Conservation (phyloP, 306 rosid genomes). For the Prunus salicina region DNA sequence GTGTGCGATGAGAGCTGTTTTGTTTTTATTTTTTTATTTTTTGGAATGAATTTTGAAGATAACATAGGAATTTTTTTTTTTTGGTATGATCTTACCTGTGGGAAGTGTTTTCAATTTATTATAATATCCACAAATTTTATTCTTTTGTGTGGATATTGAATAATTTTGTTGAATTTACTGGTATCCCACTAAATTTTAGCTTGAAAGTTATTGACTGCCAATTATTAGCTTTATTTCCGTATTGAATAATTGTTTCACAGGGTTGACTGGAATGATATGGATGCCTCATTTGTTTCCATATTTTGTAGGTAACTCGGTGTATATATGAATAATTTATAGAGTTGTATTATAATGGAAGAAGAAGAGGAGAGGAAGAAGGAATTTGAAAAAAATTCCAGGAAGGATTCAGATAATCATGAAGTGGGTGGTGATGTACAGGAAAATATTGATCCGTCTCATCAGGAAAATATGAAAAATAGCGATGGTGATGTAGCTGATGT, state of each 20-base stretch:
- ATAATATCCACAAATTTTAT: neutral
- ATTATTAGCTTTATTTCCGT: neutral
- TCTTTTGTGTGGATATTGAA: neutral
- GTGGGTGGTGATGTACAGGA: constrained; percentile 35
- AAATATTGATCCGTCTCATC: constrained; percentile 26
- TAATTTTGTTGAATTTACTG: neutral
- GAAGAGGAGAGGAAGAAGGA: constrained; percentile 58
- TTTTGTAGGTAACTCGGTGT: constrained; percentile 44
- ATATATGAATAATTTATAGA: constrained; percentile 29
- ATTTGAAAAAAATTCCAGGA: constrained; percentile 31
- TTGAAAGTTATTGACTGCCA: neutral
- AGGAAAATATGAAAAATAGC: constrained; percentile 23
- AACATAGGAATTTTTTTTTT: neutral
- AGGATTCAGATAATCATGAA: constrained; percentile 32
- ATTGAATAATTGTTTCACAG: constrained; percentile 6
- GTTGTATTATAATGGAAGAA: constrained; percentile 59
- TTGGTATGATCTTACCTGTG: neutral
- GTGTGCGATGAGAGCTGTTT: neutral
- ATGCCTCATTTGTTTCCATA: neutral
- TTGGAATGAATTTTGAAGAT: constrained; percentile 3
- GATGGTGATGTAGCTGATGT: constrained; percentile 28
- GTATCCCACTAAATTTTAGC: neutral
- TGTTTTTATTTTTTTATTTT: neutral
- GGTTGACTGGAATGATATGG: constrained; percentile 5
- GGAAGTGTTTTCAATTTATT: constrained; percentile 8